These are phyloP conservation scores for Candida parachauliodes DNA, from an alignment of 805 yeast genomes.

Conservation along the genomic window DNA sequence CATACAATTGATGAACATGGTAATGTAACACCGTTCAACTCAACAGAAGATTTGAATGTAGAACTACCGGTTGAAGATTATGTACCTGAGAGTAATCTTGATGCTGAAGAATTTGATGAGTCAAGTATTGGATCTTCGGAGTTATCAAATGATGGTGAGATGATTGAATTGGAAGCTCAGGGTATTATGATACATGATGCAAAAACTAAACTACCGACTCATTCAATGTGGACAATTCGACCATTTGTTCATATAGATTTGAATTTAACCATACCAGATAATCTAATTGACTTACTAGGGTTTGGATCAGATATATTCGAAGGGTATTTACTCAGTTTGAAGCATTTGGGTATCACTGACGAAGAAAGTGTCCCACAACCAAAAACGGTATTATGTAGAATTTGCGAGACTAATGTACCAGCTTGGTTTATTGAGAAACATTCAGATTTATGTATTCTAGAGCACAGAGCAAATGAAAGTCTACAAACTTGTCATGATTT, in stretches of 20 bases:
- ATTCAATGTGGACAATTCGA: slow-evolving; percentile 90
- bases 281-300: slow-evolving; percentile 72
- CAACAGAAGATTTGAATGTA: slow-evolving; percentile 13
- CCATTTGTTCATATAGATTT: slow-evolving; percentile 66
- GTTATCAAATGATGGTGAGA: slow-evolving; percentile 52
- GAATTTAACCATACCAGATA: slow-evolving; percentile 65
- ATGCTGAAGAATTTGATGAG: slow-evolving; percentile 11
- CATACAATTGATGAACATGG: slow-evolving; percentile 13
- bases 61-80: slow-evolving; percentile 8
- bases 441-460: slow-evolving; percentile 80
- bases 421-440: slow-evolving; percentile 96
- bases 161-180: slow-evolving; percentile 84
- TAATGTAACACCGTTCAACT: slow-evolving; percentile 23
- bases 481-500: slow-evolving; percentile 73
- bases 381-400: slow-evolving; percentile 77
- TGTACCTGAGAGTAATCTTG: slow-evolving; percentile 5
- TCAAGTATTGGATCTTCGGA: slow-evolving; percentile 23
- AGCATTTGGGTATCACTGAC: slow-evolving; percentile 61
- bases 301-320: slow-evolving; percentile 86
- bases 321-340: slow-evolving; percentile 61
- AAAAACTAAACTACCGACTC: slow-evolving; percentile 56
- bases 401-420: slow-evolving; percentile 88
- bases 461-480: slow-evolving; percentile 76
- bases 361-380: slow-evolving; percentile 74
- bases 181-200: slow-evolving; percentile 78